phyloP scores from a whole-genome alignment of 495 filamentous ascomycete species.

The Talaromyces ruber region DNA sequence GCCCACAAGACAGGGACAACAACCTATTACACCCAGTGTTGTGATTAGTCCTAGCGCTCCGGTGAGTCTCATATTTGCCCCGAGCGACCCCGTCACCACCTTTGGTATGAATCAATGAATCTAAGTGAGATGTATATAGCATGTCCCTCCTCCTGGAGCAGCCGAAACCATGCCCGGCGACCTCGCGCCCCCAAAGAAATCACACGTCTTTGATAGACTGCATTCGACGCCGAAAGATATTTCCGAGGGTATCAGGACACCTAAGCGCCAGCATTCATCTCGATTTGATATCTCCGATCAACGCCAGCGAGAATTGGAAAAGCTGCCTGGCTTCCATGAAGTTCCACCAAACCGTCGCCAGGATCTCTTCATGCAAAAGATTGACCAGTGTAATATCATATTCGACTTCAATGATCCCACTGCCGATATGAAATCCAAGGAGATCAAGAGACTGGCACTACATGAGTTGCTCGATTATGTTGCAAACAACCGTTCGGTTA shows the following conservation, averaged over 20 bases:
- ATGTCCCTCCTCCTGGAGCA: constrained; percentile 86
- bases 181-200: constrained; percentile 91
- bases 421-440: constrained; percentile 99
- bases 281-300: constrained; percentile 95
- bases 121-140: constrained; percentile 44
- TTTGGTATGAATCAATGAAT: background rate
- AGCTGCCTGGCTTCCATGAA: constrained; percentile 97
- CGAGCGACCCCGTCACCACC: background rate
- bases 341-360: constrained; percentile 91
- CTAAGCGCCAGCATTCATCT: constrained; percentile 93
- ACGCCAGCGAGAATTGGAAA: constrained; percentile 86
- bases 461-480: constrained; percentile 98
- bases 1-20: constrained; percentile 56
- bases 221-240: constrained; percentile 92
- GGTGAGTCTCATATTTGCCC: constrained; percentile 58
- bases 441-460: constrained; percentile 95
- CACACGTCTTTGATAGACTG: constrained; percentile 80
- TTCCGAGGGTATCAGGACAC: constrained; percentile 88
- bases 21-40: constrained; percentile 69
- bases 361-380: constrained; percentile 99
- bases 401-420: constrained; percentile 99
- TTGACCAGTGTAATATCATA: constrained; percentile 99
- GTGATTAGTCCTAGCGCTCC: constrained; percentile 92
- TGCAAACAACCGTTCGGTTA: constrained; percentile 95
- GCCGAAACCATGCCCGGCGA: constrained; percentile 98